Percentiles rank a stretch among this genome's conserved stretches.
These are phyloP conservation scores for Psidium guajava DNA, from an alignment of 345 rosid species.

Conservation along the genomic window DNA sequence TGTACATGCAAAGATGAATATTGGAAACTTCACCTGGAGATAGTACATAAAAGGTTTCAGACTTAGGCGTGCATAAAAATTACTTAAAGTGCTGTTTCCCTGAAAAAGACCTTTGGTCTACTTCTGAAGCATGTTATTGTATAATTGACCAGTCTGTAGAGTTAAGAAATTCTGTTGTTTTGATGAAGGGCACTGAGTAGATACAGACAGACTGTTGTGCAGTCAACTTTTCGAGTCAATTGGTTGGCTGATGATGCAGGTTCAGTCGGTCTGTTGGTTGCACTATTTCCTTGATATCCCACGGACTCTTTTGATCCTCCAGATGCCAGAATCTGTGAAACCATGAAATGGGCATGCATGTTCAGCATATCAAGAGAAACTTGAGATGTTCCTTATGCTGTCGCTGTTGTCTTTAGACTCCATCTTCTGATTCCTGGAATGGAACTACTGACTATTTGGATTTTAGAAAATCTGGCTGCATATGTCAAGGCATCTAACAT, in stretches of 20 bases:
- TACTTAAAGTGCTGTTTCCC: background rate
- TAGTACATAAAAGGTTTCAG: background rate
- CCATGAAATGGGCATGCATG: background rate
- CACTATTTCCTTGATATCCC: background rate
- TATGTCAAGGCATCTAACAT: background rate
- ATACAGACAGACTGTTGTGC: background rate
- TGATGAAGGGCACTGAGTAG: background rate
- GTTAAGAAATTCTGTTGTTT: background rate
- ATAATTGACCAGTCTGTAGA: background rate
- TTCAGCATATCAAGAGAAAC: background rate
- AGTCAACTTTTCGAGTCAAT: background rate
- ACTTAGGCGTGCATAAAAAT: background rate
- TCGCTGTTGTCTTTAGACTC: background rate
- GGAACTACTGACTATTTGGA: background rate
- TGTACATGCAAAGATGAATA: background rate
- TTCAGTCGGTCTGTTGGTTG: background rate
- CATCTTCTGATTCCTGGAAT: background rate
- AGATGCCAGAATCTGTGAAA: background rate
- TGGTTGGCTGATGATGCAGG: background rate
- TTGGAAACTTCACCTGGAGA: background rate
- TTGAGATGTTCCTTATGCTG: background rate
- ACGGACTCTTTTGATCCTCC: background rate
- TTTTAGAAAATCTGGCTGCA: background rate
- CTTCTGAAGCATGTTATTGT: background rate
- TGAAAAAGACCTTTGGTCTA: background rate